Conservation (phyloP, 768 basidiomycete species). For the Leucocoprinus sp. region DNA sequence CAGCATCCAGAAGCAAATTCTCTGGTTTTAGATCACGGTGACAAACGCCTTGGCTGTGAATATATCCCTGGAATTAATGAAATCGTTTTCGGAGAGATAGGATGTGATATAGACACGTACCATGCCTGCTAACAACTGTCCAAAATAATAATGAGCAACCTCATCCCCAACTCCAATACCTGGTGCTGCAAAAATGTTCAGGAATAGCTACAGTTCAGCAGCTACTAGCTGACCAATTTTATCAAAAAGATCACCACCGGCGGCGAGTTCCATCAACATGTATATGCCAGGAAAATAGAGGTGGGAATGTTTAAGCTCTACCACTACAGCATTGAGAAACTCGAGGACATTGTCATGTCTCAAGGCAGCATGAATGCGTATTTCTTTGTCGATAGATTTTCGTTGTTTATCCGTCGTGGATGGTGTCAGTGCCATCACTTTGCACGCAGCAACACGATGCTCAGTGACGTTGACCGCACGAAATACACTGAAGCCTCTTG, state of each 20-base stretch:
- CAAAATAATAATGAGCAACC: slow-evolving; percentile 85
- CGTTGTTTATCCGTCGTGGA: slow-evolving; percentile 60
- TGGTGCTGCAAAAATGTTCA: slow-evolving; percentile 48
- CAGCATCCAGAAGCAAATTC: slow-evolving; percentile 79
- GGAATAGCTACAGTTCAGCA: background rate
- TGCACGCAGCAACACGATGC: slow-evolving; percentile 78
- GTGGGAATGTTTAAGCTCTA: slow-evolving; percentile 52
- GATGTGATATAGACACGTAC: slow-evolving; percentile 35
- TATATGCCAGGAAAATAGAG: slow-evolving; percentile 77
- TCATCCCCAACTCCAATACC: slow-evolving; percentile 84
- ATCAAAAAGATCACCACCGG: slow-evolving; percentile 94
- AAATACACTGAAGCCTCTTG: slow-evolving; percentile 55
- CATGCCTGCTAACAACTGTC: slow-evolving; percentile 77
- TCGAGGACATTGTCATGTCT: slow-evolving; percentile 78
- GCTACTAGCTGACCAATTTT: slow-evolving; percentile 72
- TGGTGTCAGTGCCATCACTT: slow-evolving; percentile 60
- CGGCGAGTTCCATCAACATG: slow-evolving; percentile 87
- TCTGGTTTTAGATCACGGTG: slow-evolving; percentile 98
- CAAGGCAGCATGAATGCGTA: slow-evolving; percentile 75
- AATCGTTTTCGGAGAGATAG: background rate
- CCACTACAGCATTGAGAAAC: slow-evolving; percentile 70
- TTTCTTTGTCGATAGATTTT: slow-evolving; percentile 86
- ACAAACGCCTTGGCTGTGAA: slow-evolving; percentile 85
- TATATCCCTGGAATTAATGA: slow-evolving; percentile 49
- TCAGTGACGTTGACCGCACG: slow-evolving; percentile 64